Conservation (phyloP, 1,284 basidiomycete genomes). For the Ganoderma resinaceum region DNA sequence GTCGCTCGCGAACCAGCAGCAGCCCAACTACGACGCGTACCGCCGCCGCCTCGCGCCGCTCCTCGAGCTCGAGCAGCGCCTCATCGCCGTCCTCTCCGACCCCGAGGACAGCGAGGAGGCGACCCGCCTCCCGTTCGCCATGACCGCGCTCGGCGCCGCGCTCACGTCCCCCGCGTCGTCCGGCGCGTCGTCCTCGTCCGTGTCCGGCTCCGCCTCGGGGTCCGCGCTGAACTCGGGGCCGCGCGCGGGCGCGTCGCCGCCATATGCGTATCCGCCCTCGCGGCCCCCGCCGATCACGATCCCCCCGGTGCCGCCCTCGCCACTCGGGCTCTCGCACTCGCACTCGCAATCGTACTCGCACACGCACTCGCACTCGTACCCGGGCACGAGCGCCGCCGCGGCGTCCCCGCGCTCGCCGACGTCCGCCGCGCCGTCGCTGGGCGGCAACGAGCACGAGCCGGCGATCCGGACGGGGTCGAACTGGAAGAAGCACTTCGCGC, state of each 20-base stretch:
- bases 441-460: conserved; percentile 47
- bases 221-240: neutral
- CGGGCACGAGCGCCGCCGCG: conserved; percentile 16
- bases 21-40: conserved; percentile 69
- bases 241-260: conserved; percentile 11
- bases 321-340: conserved; percentile 6
- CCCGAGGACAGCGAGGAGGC: conserved; percentile 59
- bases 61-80: conserved; percentile 67
- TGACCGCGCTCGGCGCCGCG: neutral
- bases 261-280: conserved; percentile 3
- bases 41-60: conserved; percentile 67
- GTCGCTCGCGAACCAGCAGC: conserved; percentile 54
- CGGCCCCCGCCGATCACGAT: conserved; percentile 21
- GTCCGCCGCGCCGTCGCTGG: conserved; percentile 30
- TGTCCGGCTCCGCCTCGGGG: neutral
- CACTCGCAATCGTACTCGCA: conserved; percentile 6
- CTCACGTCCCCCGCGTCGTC: neutral
- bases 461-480: conserved; percentile 68
- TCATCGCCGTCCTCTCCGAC: conserved; percentile 70
- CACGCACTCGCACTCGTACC: conserved; percentile 8
- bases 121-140: conserved; percentile 40
- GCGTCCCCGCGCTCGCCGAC: conserved; percentile 38
- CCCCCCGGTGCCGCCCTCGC: conserved; percentile 14
- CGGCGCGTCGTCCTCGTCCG: conserved; percentile 8
- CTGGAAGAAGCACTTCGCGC: conserved; percentile 76